Percentiles rank a stretch among this genome's conserved stretches.
phyloP scores from a whole-genome alignment of 2,329 filamentous ascomycete species.

The Exophiala dermatitidis region DNA sequence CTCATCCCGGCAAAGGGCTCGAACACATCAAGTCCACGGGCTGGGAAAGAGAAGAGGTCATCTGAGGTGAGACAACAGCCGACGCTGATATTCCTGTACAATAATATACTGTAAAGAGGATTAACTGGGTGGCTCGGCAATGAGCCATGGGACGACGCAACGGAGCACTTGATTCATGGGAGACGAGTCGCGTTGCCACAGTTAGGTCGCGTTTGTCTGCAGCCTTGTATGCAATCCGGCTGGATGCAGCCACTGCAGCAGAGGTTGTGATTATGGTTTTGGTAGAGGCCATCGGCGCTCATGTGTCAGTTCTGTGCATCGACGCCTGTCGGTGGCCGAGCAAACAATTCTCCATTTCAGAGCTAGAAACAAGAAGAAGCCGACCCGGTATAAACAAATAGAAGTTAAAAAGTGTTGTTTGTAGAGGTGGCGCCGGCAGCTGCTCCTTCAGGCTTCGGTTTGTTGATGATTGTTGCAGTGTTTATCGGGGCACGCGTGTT shows the following conservation, averaged over 20 bases:
- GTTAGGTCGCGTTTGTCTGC: neutral
- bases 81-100: no score
- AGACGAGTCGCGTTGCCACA: neutral
- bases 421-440: neutral
- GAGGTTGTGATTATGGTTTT: neutral
- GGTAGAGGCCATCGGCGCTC: neutral
- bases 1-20: slow-evolving; percentile 64
- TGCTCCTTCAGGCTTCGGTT: neutral
- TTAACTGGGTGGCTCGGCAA: no score
- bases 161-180: neutral
- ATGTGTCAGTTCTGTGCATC: neutral
- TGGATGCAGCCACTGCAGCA: neutral
- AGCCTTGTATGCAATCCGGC: neutral
- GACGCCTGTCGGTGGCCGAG: neutral
- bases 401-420: neutral
- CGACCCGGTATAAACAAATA: neutral
- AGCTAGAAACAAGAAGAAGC: neutral
- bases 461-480: neutral
- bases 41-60: slow-evolving; percentile 76
- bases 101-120: no score
- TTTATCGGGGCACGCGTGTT: no score
- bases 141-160: neutral
- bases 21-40: slow-evolving; percentile 60
- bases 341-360: neutral
- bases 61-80: slow-evolving; percentile 34